Percentiles rank a stretch among this genome's conserved stretches.
These are phyloP conservation scores for Cutaneotrichosporon mucoides DNA, from an alignment of 1,284 basidiomycete genomes.

Conservation along the genomic window DNA sequence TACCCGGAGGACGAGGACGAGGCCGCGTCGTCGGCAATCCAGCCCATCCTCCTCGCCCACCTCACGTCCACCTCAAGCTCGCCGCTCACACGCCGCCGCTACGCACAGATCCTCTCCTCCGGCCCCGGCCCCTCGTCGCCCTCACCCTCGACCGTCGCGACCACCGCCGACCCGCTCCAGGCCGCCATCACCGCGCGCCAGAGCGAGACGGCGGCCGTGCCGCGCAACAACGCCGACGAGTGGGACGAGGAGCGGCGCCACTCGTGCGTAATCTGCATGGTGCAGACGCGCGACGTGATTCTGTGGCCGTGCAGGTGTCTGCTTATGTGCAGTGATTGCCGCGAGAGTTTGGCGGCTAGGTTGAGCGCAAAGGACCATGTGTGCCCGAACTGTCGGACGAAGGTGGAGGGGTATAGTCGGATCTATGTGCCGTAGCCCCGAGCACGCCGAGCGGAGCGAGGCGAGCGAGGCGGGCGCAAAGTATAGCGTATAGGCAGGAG, in stretches of 20 bases:
- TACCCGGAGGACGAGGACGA: constrained; percentile 10
- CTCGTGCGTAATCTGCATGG: constrained; percentile 46
- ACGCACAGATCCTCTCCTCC: constrained; percentile 24
- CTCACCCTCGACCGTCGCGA: neutral
- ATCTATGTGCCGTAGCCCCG: constrained; percentile 35
- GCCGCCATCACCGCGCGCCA: constrained; percentile 8
- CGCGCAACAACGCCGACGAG: constrained; percentile 20
- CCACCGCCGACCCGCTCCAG: neutral
- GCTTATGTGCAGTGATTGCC: constrained; percentile 45
- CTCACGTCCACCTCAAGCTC: constrained; percentile 31
- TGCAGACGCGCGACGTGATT: constrained; percentile 43
- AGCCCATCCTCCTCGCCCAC: constrained; percentile 47
- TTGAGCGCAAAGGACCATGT: constrained; percentile 41
- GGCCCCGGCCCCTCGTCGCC: neutral
- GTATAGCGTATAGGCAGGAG: neutral
- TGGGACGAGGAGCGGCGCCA: constrained; percentile 42
- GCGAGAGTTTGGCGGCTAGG: constrained; percentile 43
- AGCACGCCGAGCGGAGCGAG: too few relatives aligned
- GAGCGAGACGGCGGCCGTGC: neutral
- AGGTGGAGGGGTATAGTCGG: constrained; percentile 43
- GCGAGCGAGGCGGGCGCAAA: neutral
- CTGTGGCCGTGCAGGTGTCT: constrained; percentile 48
- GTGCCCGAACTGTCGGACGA: constrained; percentile 36
- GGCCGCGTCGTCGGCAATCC: constrained; percentile 14
- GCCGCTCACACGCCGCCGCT: constrained; percentile 44